Evolutionary conservation across 305 asterid species (phyloP), one percentile per base, ranked within the genome.

Genomic region (Coffea humblotiana): DNA sequence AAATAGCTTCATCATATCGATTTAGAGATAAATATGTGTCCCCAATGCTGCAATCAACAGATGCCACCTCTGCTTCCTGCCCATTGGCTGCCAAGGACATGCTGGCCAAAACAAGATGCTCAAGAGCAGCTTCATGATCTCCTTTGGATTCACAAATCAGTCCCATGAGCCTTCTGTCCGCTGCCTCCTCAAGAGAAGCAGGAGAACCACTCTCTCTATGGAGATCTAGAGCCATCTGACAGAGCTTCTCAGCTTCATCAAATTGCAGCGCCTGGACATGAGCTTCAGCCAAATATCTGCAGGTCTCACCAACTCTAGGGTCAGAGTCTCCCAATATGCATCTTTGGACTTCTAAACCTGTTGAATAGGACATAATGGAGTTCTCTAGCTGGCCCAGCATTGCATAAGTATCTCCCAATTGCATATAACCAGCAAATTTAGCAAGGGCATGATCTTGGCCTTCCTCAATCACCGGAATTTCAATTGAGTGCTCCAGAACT

Each of bases 371-470:
- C 9, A 86, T 77, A 69, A 93, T 91, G 10, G 98, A 93, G 79
- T 90, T 91, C 90, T 92, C 98, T 0, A 90, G 88, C 83, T 90
- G 97, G 23, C 97, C 98, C 85, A 93, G 78, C 98, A 94, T 90
- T 2, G 97, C 89, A 73, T 89, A 93, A 54, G 97, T 93, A 78
- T 94, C 97, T 13, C 98, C 98, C 83, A 94, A 78, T 85, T 94
- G 98, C 98, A 94, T 94, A 83, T 90, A 89, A 51, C 98, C 97
- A 15, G 97, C 97, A 70, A 94, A 94, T 83, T 93, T 94, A 60
- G 97, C 98, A 72, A 94, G 94, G 75, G 98, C 97, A 1, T 92
- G 97, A 84, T 94, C 94, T 79, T 91, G 92, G n/a, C 97, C 95
- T 79, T 89, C 89, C 79, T 93, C 95, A 61, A 93, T 82, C 45